Base-by-base conservation (phyloP, 495 filamentous ascomycete genomes). In the Alectoria sarmentosa region DNA sequence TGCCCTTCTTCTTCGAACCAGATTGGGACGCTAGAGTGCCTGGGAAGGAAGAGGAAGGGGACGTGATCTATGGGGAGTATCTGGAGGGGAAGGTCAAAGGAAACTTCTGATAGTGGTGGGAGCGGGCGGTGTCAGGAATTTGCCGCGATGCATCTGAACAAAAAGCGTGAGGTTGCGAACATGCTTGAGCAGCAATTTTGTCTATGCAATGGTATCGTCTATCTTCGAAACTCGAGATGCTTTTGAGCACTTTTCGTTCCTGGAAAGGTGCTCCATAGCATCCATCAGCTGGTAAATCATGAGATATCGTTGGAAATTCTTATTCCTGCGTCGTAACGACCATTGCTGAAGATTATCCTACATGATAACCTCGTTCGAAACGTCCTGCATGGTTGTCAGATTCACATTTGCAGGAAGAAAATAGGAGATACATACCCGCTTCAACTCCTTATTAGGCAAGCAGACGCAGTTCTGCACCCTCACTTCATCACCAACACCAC, bases 401-500 rank as follows among this genome's bases (percentile, higher is more conserved):
- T 65, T 58, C 11, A 21, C 1, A 15, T 13, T 17, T 36, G 4
- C 11, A 36, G 0, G 21, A 37, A 15, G 4, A 19, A 32, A 17
- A 21, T 4, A 34, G 42, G 6, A 55, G 34, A 59, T 17, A 87
- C 91, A 75, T 80, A 96, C 93, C 80, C 91, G 85, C 85, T 98
- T 99, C 73, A 99, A 79, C 76, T 98, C 95, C 84, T 99, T 99
- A 75, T 92, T 96, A 32, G 94, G 94, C 79, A 99, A 76, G 76
- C 94, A 97, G 64, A 99, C 88, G 74, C 94, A 99, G 79, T 99
- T 99, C 79, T 97, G 94, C 69, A 99, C 92, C 61, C 92, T 86
- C 37, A 99, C 89, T 73, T 99, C 94, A 70, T 99, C 94, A 1
- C 87, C 92, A 59, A 98, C 95, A 39, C 80, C 87, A 72, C 95